Evolutionary conservation across 306 rosid species (phyloP).

Genomic region (Vicia sativa): DNA sequence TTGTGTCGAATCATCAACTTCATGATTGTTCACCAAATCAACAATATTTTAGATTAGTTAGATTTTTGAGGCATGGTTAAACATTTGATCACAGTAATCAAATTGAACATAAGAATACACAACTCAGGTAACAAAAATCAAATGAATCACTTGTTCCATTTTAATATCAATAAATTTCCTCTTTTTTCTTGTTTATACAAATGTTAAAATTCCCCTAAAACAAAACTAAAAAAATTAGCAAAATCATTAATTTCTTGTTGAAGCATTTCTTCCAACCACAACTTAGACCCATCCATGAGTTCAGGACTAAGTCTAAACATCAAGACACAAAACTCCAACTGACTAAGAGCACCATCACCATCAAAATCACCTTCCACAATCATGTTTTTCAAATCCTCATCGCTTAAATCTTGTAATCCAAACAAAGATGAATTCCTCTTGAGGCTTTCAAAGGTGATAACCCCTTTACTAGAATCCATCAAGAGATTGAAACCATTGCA

Average conservation of each 20-base stretch:
- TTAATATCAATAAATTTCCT: constrained; percentile 4
- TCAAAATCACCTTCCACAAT: constrained; percentile 77
- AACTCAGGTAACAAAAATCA: constrained; percentile 16
- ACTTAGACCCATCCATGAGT: constrained; percentile 67
- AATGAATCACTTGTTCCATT: constrained; percentile 32
- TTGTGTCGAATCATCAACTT: no score
- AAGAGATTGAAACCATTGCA: constrained; percentile 72
- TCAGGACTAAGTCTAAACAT: constrained; percentile 94
- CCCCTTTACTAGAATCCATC: constrained; percentile 59
- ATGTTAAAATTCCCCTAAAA: constrained; percentile 26
- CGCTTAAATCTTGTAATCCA: constrained; percentile 65
- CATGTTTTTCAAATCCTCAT: constrained; percentile 73
- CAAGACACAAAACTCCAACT: constrained; percentile 85
- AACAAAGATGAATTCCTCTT: constrained; percentile 68
- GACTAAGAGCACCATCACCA: constrained; percentile 81
- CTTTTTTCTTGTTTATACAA: constrained; percentile 13
- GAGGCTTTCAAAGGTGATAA: constrained; percentile 78
- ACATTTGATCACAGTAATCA: no score
- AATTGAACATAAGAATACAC: background rate
- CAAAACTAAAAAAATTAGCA: background rate
- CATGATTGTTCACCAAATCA: no score
- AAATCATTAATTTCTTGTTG: constrained; percentile 49
- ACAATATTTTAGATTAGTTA: no score
- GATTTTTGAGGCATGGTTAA: no score
- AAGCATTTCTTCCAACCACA: constrained; percentile 66